phyloP scores from a whole-genome alignment of 225 moss, liverwort and hornwort species.

The Pseudisothecium myosuroides region DNA sequence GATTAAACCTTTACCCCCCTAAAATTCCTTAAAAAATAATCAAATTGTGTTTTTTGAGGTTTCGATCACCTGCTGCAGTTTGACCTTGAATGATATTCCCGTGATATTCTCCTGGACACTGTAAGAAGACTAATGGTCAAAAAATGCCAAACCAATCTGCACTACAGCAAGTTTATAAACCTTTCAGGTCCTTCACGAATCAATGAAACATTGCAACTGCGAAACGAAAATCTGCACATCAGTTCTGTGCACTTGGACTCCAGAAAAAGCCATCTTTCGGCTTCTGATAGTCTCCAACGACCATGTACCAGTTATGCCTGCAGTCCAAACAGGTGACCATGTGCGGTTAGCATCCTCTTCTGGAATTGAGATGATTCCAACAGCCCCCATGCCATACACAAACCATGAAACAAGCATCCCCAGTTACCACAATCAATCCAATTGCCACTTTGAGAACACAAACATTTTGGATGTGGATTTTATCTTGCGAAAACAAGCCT shows the following conservation, averaged over 20 bases:
- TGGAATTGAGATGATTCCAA: not conserved
- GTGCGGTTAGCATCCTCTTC: not conserved
- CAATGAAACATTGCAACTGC: not conserved
- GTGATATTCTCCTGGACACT: not conserved
- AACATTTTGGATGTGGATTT: not conserved
- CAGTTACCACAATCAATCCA: not conserved
- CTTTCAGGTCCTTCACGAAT: not conserved
- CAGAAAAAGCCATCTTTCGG: slow-evolving; percentile 17
- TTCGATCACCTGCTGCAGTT: not conserved
- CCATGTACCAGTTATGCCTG: slow-evolving; percentile 40
- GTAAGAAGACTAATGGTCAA: not conserved
- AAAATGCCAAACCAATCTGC: not conserved
- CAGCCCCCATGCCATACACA: not conserved
- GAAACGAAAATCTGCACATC: not conserved
- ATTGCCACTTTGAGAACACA: not conserved
- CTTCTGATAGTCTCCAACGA: slow-evolving; percentile 21
- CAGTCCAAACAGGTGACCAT: not conserved
- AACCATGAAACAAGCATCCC: not conserved
- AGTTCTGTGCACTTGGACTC: slow-evolving; percentile 17
- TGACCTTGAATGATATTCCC: not conserved
- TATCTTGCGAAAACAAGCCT: not conserved
- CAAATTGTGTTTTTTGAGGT: not conserved
- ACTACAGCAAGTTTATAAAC: not conserved
- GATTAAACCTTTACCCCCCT: not conserved
- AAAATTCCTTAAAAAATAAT: not conserved